Evolutionary conservation across 2,329 filamentous ascomycete species (phyloP), one percentile per base, ranked within the genome.

Genomic region (Bipolaris oryzae): DNA sequence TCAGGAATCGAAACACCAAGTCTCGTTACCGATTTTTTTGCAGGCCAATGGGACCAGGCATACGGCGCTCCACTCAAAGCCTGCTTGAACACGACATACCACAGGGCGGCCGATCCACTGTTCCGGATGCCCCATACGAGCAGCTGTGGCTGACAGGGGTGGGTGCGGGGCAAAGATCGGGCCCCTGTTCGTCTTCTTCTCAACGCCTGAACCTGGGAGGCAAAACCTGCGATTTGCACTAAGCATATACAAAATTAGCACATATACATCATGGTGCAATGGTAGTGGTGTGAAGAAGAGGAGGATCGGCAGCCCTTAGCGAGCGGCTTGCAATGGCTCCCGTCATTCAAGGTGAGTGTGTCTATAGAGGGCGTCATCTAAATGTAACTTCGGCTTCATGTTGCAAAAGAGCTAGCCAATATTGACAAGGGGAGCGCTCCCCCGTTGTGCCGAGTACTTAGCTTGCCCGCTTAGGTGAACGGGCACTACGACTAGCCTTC

Each of bases 101-200:
- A 41, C 23, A 25, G 28, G 49, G 21, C 37, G 49, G 49, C 38
- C 23, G 21, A 52, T 18, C 53, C 53, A 34, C 35, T 20, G 25
- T 35, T 28, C 25, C 25, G 53, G 42, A 18, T 35, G 35, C 28
- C 11, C 45, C 18, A 47, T 56, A 41, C 37, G 49, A 56, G 49
- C 9, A 11, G 33, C 10, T 13, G 10, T 31, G 28, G 10, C 28
- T 31, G 28, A 31, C 28, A 31, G 28, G 34, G 7, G 21, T 3
- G 7, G 13, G 23, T 52, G 53, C 51, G 53, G 33, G 39, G 39
- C 43, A 53, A 20, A 20, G 28, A 43, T 56, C 16, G 39, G 20
- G 39, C 28, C 25, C 47, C 9, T 28, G 10, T 7, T 31, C 21
- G 41, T 47, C 15, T 11, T 37, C 3, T 43, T 18, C 23, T 46